These are phyloP conservation scores for Boletus bicolor DNA, from an alignment of 768 basidiomycete genomes.

Conservation along the genomic window DNA sequence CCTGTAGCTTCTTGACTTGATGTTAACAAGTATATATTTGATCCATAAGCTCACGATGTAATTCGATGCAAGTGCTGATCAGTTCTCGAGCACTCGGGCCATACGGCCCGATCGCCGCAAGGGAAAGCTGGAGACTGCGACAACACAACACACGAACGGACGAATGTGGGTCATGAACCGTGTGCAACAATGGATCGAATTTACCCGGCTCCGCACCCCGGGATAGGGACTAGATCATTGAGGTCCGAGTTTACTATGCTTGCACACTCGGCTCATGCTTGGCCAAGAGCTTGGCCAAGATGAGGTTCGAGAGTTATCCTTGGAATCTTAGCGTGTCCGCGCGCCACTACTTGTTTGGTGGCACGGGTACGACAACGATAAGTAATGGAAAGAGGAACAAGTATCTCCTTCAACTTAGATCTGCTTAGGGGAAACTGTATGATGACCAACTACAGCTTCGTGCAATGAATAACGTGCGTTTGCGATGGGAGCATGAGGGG, in stretches of 20 bases:
- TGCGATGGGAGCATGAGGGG: too few relatives aligned
- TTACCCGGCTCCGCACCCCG: neutral
- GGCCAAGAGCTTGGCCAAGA: too few relatives aligned
- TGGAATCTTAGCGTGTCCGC: too few relatives aligned
- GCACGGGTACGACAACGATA: too few relatives aligned
- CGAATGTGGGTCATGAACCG: neutral
- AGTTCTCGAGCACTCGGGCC: neutral
- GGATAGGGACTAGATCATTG: neutral
- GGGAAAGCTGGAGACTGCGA: neutral
- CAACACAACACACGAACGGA: neutral
- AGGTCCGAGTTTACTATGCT: neutral
- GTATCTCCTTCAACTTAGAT: too few relatives aligned
- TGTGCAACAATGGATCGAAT: neutral
- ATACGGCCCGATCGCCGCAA: neutral
- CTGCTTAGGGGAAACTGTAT: too few relatives aligned
- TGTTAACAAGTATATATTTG: neutral
- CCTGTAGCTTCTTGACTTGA: neutral
- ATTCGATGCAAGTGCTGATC: neutral
- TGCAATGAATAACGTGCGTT: too few relatives aligned
- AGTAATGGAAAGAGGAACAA: too few relatives aligned
- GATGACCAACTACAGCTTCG: too few relatives aligned
- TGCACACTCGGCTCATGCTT: neutral
- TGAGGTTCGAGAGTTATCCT: too few relatives aligned
- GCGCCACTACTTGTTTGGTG: too few relatives aligned
- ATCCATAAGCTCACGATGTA: neutral